These are phyloP conservation scores for Mrakia frigida DNA, from an alignment of 768 basidiomycete species.

Conservation along the genomic window DNA sequence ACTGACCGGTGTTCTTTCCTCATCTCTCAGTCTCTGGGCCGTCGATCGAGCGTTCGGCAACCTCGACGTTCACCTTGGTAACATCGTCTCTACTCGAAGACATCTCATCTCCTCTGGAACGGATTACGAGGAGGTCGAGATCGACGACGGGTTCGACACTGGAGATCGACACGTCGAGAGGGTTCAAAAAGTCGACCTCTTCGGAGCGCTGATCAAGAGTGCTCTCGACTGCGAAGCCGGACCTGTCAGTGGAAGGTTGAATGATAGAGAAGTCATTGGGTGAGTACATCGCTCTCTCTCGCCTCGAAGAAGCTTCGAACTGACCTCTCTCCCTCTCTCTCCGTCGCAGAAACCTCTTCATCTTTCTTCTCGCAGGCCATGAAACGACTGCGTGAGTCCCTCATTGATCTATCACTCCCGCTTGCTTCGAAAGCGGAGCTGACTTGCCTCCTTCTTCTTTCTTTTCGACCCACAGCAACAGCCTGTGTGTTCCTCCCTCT, in stretches of 20 bases:
- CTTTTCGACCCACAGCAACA: neutral
- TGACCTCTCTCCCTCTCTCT: neutral
- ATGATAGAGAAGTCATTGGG: constrained; percentile 29
- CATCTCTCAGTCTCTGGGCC: constrained; percentile 7
- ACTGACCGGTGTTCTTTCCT: neutral
- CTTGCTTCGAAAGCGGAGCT: neutral
- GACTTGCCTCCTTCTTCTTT: neutral
- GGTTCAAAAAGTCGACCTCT: constrained; percentile 20
- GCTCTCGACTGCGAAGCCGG: constrained; percentile 14
- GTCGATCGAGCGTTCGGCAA: constrained; percentile 28
- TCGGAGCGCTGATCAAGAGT: constrained; percentile 21
- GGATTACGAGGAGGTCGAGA: constrained; percentile 22
- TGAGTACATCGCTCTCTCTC: too few relatives aligned
- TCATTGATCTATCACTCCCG: neutral
- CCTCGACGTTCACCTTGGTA: constrained; percentile 12
- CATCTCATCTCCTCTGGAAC: neutral
- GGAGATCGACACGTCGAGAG: neutral
- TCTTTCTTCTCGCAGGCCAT: constrained; percentile 57
- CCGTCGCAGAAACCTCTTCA: constrained; percentile 43
- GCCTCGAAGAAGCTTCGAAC: too few relatives aligned
- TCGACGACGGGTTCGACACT: neutral
- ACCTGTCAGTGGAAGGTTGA: neutral
- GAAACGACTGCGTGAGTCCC: constrained; percentile 51
- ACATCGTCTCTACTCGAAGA: constrained; percentile 14
- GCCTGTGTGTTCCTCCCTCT: neutral